Conservation (phyloP, 2,329 filamentous ascomycete genomes). For the Aspergillus sp. region DNA sequence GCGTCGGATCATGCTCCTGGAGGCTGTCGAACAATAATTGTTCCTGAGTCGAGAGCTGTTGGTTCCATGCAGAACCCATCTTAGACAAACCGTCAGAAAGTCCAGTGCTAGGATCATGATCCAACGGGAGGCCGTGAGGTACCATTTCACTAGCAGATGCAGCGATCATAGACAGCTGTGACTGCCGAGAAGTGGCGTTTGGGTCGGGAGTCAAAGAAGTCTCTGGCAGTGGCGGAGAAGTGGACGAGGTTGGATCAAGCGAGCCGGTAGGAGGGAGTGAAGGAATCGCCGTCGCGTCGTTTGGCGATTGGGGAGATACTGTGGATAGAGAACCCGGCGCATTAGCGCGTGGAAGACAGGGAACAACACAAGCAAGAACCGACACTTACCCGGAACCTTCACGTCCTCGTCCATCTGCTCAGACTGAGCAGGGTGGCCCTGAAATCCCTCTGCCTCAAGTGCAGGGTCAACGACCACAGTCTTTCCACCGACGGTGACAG, state of each 20-base stretch:
- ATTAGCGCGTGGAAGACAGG: slow-evolving; percentile 16
- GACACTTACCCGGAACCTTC: slow-evolving; percentile 24
- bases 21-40: slow-evolving; percentile 41
- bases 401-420: slow-evolving; percentile 28
- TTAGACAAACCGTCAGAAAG: slow-evolving; percentile 31
- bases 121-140: slow-evolving; percentile 37
- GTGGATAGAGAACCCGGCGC: neutral
- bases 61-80: slow-evolving; percentile 32
- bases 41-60: slow-evolving; percentile 39
- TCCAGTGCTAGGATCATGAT: slow-evolving; percentile 29
- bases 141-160: slow-evolving; percentile 49
- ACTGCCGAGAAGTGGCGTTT: slow-evolving; percentile 38
- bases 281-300: slow-evolving; percentile 29
- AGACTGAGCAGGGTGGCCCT: slow-evolving; percentile 29
- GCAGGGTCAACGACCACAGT: slow-evolving; percentile 45
- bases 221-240: slow-evolving; percentile 35
- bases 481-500: slow-evolving; percentile 42
- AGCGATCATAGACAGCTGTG: slow-evolving; percentile 47
- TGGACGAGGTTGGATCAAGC: slow-evolving; percentile 32
- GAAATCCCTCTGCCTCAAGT: slow-evolving; percentile 42
- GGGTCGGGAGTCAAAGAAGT: slow-evolving; percentile 37
- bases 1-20: slow-evolving; percentile 40
- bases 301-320: slow-evolving; percentile 32
- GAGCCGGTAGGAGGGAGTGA: slow-evolving; percentile 33
- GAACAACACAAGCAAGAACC: slow-evolving; percentile 6